These are phyloP conservation scores for Trypanosoma boissoni DNA, from an alignment of 208 protist genomes.

Conservation along the genomic window DNA sequence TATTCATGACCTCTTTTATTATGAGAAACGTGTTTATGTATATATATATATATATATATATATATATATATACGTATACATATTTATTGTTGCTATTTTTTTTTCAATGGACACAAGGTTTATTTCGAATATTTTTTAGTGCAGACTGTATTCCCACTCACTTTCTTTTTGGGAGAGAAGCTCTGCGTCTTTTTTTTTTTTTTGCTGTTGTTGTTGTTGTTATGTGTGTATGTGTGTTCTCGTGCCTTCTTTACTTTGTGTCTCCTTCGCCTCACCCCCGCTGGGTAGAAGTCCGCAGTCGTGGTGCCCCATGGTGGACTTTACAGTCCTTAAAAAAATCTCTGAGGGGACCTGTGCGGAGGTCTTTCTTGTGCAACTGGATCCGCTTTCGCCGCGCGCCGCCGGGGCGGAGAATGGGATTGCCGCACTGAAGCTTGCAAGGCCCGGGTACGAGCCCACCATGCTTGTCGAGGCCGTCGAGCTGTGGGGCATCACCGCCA, in stretches of 20 bases:
- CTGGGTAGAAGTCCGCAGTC: neutral
- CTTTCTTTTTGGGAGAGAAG: too few relatives aligned
- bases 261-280: neutral
- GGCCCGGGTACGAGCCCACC: neutral
- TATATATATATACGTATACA: neutral
- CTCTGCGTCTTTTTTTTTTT: too few relatives aligned
- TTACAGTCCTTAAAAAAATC: constrained; percentile 2
- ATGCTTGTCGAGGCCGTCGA: constrained; percentile 9
- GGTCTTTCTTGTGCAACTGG: constrained; percentile 8
- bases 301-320: constrained; percentile 8
- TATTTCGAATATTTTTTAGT: too few relatives aligned
- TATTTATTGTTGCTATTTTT: neutral
- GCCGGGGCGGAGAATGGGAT: neutral
- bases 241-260: neutral
- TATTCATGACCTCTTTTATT: neutral
- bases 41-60: neutral
- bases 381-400: neutral
- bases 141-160: too few relatives aligned
- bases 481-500: neutral
- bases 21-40: neutral
- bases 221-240: too few relatives aligned
- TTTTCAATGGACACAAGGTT: neutral
- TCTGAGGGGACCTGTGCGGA: constrained; percentile 12
- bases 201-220: too few relatives aligned
- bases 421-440: constrained; percentile 11